These are phyloP conservation scores for Calonectria hongkongensis DNA, from an alignment of 2,329 filamentous ascomycete genomes.

Conservation along the genomic window DNA sequence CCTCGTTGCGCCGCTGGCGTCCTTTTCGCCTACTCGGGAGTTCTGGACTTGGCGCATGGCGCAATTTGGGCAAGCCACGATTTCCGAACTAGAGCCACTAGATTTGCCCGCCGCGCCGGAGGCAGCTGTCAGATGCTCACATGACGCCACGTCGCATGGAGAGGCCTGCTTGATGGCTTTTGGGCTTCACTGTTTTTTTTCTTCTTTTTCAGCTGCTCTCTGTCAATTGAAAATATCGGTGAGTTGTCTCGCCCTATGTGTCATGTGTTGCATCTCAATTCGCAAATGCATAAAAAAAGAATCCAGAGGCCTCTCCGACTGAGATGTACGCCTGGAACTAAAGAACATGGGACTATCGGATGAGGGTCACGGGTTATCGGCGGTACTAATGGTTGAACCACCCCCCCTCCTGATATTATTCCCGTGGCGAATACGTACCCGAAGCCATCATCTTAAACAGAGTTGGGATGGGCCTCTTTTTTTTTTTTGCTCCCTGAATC, in stretches of 20 bases:
- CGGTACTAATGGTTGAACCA: background rate
- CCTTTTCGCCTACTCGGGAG: slow-evolving; percentile 4
- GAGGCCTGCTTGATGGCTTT: slow-evolving; percentile 3
- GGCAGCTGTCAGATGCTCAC: slow-evolving; percentile 20
- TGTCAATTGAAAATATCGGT: background rate
- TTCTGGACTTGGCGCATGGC: slow-evolving; percentile 20
- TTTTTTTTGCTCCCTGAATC: background rate
- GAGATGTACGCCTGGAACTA: background rate
- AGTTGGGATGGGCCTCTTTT: background rate
- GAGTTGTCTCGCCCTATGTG: background rate
- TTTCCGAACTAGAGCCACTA: background rate
- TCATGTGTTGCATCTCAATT: background rate
- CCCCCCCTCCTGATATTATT: background rate
- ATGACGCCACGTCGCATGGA: slow-evolving; percentile 24
- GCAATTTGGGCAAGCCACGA: slow-evolving; percentile 16
- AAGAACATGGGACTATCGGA: background rate
- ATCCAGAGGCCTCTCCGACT: too few relatives aligned
- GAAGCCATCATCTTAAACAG: background rate
- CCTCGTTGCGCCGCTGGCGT: background rate
- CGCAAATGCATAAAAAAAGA: too few relatives aligned
- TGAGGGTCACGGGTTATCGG: background rate
- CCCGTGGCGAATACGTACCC: background rate
- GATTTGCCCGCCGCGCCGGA: slow-evolving; percentile 6
- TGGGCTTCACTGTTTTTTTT: slow-evolving; percentile 2
- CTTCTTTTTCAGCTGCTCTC: background rate